phyloP scores from a whole-genome alignment of 2,329 filamentous ascomycete genomes.

The Phyllosticta paracitricarpa region DNA sequence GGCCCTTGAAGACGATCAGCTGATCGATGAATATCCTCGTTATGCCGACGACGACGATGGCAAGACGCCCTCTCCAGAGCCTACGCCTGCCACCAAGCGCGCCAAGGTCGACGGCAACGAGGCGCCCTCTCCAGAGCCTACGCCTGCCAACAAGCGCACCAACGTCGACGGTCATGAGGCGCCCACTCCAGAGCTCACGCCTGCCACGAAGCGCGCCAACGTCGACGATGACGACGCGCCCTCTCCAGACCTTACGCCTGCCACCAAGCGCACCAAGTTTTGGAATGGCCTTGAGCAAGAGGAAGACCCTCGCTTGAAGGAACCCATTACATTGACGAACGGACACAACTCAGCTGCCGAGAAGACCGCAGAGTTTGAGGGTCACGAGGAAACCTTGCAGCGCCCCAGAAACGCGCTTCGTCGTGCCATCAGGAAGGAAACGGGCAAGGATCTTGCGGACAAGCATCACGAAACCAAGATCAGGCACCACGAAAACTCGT shows the following conservation, averaged over 20 bases:
- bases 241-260: neutral
- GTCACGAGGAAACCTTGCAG: neutral
- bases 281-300: neutral
- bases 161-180: neutral
- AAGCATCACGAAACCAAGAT: neutral
- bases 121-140: neutral
- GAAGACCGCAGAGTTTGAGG: neutral
- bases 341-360: neutral
- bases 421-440: neutral
- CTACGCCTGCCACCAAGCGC: neutral
- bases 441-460: conserved; percentile 1
- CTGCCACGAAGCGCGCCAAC: neutral
- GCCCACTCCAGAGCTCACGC: neutral
- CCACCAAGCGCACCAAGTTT: neutral
- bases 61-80: neutral
- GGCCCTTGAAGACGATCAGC: too few relatives aligned
- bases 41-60: neutral
- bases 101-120: neutral
- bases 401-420: conserved; percentile 4
- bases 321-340: neutral
- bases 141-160: neutral
- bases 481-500: conserved; percentile 2
- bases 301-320: neutral
- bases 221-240: neutral
- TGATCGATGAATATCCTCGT: too few relatives aligned